These are phyloP conservation scores for Solanum sejunctum DNA, from an alignment of 257 asterid species.

Conservation along the genomic window DNA sequence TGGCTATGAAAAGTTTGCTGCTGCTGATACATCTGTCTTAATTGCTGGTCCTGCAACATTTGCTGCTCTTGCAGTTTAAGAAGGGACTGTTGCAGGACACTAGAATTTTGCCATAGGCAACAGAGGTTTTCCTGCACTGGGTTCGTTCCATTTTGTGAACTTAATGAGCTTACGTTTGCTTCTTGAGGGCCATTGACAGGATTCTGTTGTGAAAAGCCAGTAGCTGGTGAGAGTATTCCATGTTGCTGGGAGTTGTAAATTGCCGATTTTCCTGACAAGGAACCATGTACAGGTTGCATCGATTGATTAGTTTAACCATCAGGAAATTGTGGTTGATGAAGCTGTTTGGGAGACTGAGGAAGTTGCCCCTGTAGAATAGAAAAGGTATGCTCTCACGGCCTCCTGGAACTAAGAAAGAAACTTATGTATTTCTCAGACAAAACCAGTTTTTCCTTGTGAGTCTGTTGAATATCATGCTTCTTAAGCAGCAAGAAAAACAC, in stretches of 20 bases:
- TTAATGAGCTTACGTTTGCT: not conserved
- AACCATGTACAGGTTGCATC: not conserved
- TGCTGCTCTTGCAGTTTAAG: too few species aligned
- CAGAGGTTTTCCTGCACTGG: not conserved
- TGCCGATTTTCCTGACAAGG: not conserved
- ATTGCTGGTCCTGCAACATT: not conserved
- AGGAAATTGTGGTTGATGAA: not conserved
- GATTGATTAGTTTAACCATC: not conserved
- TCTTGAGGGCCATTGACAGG: not conserved
- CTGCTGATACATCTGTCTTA: conserved; percentile 14
- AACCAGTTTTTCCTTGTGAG: not conserved
- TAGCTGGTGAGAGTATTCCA: not conserved
- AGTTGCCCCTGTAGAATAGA: not conserved
- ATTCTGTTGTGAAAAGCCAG: not conserved
- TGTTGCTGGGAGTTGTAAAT: not conserved
- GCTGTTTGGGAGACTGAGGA: not conserved
- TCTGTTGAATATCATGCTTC: not conserved
- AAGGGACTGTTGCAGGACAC: not conserved
- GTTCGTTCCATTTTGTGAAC: not conserved
- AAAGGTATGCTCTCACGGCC: not conserved
- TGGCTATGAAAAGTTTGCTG: not conserved
- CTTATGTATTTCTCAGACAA: not conserved
- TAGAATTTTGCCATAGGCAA: not conserved
- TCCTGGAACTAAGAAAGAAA: not conserved
- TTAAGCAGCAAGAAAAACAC: not conserved